Conservation (phyloP, 2,329 filamentous ascomycete species). For the Aspergillus hortae region DNA sequence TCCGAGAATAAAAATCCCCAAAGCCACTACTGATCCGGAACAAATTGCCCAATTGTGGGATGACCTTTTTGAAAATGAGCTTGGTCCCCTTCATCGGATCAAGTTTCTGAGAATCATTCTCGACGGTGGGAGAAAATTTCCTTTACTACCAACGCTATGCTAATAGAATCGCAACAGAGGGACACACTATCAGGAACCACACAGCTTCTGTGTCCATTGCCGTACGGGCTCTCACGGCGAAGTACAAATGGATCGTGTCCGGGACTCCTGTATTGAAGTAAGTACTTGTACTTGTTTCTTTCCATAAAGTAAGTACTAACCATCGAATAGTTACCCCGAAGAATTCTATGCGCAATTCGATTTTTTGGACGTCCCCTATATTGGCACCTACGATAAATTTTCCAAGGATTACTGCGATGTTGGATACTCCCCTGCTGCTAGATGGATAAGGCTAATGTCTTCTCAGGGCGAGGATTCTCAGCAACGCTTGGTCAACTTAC, state of each 20-base stretch:
- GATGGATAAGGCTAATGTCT: background rate
- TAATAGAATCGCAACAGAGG: conserved; percentile 19
- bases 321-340: conserved; percentile 22
- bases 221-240: conserved; percentile 31
- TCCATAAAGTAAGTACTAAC: background rate
- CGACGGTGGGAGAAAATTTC: conserved; percentile 26
- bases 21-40: conserved; percentile 10
- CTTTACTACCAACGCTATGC: background rate
- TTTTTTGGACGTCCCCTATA: conserved; percentile 32
- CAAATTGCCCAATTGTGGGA: conserved; percentile 24
- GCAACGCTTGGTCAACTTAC: conserved; percentile 24
- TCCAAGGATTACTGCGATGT: conserved; percentile 23
- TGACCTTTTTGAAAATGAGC: conserved; percentile 17
- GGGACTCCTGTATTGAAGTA: conserved; percentile 41
- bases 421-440: background rate
- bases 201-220: conserved; percentile 32
- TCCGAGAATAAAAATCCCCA: conserved; percentile 21
- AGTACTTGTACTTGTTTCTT: conserved; percentile 1
- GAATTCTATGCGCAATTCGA: conserved; percentile 39
- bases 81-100: conserved; percentile 33
- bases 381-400: conserved; percentile 22
- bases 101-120: conserved; percentile 40
- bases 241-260: conserved; percentile 37
- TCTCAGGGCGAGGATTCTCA: conserved; percentile 9
- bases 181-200: conserved; percentile 36